Evolutionary conservation across 768 basidiomycete genomes (phyloP), one percentile per base, ranked within the genome.

Genomic region (Lentinula guzmanii): DNA sequence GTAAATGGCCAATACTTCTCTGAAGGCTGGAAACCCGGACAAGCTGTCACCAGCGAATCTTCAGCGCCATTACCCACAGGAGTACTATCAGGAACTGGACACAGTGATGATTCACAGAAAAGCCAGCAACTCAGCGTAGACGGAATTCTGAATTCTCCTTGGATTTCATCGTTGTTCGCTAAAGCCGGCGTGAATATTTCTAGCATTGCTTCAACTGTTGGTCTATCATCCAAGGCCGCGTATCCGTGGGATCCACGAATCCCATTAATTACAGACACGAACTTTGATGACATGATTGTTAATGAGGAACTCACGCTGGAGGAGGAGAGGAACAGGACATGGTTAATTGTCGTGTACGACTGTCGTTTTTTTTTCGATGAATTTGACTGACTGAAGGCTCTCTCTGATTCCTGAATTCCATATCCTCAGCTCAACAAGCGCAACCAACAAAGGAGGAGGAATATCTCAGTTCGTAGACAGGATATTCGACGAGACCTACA

Each of bases 191-290:
- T 93, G 31, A 93, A 93, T 69, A 75, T 91, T 64, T 85, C 86
- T 2, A 86, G 87, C 65, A 65, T 85, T 37, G 73, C 73, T 41
- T 68, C 64, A 21, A 75, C 73, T 33, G 65, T 71, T 53, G 67
- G 68, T n/a, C 21, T 64, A 74, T 59, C 61, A 66, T 52, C 56
- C 74, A 70, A 56, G 10, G 13, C 41, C 10, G 58, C 33, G 7
- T 59, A 51, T 31, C 65, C 75, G 18, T 94, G 90, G 91, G 90
- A 93, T 67, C 73, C 76, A 10, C 82, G 91, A 33, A 82, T 95
- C 43, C 84, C 87, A 28, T 76, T 94, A 41, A 84, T 96, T 72
- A 92, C 89, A 55, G 93, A 95, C 72, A 79, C 86, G 53, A 95
- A 92, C 71, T 95, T 82, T 69, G 74, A 82, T 31, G 85, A 90